Evolutionary conservation across 139 green algal species (phyloP).

Genomic region (Mychonastes homosphaera): DNA sequence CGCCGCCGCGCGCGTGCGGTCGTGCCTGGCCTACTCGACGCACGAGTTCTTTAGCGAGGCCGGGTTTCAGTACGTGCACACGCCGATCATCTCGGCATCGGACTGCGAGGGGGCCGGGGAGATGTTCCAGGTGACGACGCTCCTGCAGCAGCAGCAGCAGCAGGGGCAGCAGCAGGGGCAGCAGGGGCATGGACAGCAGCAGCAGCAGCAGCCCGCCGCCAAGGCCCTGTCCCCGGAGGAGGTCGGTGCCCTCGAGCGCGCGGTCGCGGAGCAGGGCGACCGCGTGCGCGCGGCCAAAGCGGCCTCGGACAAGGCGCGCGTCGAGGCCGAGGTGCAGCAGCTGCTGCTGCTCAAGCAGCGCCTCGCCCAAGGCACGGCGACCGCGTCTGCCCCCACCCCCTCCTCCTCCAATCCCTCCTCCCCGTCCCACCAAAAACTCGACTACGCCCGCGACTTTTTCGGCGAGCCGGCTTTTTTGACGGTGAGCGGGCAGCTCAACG

Average conservation of each 20-base stretch:
- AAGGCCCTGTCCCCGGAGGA: neutral
- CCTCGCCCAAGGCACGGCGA: slow-evolving; percentile 2
- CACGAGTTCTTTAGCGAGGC: slow-evolving; percentile 59
- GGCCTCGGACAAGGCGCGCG: slow-evolving; percentile 11
- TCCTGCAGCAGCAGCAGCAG: slow-evolving; percentile 19
- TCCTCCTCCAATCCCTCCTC: neutral
- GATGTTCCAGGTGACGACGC: slow-evolving; percentile 66
- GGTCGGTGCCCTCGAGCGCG: neutral
- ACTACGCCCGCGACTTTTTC: slow-evolving; percentile 69
- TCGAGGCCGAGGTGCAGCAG: slow-evolving; percentile 18
- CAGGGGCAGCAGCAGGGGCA: neutral
- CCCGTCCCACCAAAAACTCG: slow-evolving; percentile 23
- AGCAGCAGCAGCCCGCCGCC: slow-evolving; percentile 7
- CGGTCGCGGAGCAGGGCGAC: slow-evolving; percentile 14
- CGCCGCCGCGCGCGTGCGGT: slow-evolving; percentile 52
- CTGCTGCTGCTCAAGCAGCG: slow-evolving; percentile 36
- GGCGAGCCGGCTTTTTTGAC: slow-evolving; percentile 51
- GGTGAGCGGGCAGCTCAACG: slow-evolving; percentile 66
- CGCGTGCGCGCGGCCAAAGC: slow-evolving; percentile 24
- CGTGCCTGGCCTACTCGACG: slow-evolving; percentile 49
- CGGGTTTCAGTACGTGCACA: slow-evolving; percentile 67
- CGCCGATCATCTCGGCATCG: slow-evolving; percentile 55
- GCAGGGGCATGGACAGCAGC: neutral
- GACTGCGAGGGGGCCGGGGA: slow-evolving; percentile 73
- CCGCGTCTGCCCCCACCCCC: neutral